Evolutionary conservation across 2,329 filamentous ascomycete species (phyloP), one percentile per base, ranked within the genome.

Genomic region (Xylariaceae sp.): DNA sequence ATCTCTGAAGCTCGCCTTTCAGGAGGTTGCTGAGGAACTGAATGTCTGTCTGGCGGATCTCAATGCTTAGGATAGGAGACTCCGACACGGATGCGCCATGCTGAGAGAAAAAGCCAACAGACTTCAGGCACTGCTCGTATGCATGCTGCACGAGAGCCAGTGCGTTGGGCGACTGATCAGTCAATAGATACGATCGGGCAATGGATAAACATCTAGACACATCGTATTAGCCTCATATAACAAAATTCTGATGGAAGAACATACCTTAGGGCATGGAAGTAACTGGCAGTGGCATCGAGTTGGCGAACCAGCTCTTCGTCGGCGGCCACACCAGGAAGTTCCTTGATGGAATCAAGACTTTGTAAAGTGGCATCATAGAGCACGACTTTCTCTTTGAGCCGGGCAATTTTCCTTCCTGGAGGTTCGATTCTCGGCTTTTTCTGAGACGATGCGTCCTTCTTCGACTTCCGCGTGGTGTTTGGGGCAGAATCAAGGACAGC

Each of bases 331-430:
- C 94, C 94, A 2, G 92, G 89, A 11, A 99, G 81, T 61, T 96
- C 91, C 68, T 89, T 90, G 72, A 97, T 86, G 3, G 92, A 90
- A 65, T 97, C 89, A 61, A 99, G 80, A 73, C 91, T 97, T 74
- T 97, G 90, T 23, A 97, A 76, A 7, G 88, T 95, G 23, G 91
- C 90, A 72, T 97, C 92, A 72, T 97, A 97, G 1, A 99, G 80
- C 2, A 93, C 92, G 11, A 90, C 86, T 68, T 90, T 88, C 73
- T 97, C 93, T 70, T 91, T 89, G 55, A 97, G 78, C 68, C 89
- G 87, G 10, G 88, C 87, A 55, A 96, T 78, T 72, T 90, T 91
- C 63, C 87, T 87, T 17, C 89, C 88, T 13, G 84, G 84, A 0
- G 88, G 83, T 65, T 92, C 86, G 44, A 66, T 65, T 60, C 69